Evolutionary conservation across 1,139 yeast species (phyloP).

Genomic region (Entelexis sorbosivorans): DNA sequence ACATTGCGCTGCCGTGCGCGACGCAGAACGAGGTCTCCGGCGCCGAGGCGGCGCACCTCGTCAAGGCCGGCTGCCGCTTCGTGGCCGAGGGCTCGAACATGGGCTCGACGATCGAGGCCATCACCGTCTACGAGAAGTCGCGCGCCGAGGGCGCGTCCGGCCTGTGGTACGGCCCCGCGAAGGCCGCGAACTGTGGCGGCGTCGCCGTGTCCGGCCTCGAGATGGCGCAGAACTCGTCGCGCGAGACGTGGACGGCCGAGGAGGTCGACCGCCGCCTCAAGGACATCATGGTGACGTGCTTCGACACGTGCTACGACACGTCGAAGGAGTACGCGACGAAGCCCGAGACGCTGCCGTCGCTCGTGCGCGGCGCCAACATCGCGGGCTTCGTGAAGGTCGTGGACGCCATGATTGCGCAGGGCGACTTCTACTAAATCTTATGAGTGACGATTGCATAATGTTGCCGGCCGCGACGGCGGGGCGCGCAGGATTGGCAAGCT

Average conservation of each 20-base stretch:
- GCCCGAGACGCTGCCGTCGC: conserved; percentile 65
- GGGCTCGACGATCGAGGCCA: conserved; percentile 98
- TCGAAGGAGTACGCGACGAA: conserved; percentile 72
- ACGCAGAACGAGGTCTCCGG: conserved; percentile 97
- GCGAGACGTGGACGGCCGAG: conserved; percentile 78
- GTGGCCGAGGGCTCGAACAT: conserved; percentile 98
- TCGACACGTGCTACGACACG: conserved; percentile 83
- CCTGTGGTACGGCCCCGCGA: conserved; percentile 98
- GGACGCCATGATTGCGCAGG: conserved; percentile 95
- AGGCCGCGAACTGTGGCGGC: conserved; percentile 99
- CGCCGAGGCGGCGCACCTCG: conserved; percentile 89
- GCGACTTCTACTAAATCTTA: conserved; percentile 49
- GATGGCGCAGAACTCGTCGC: conserved; percentile 98
- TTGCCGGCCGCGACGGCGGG: background rate
- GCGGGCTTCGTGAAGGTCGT: conserved; percentile 98
- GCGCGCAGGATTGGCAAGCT: background rate
- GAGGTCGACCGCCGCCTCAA: conserved; percentile 81
- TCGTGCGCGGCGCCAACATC: conserved; percentile 97
- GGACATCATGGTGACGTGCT: conserved; percentile 86
- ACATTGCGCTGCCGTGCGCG: conserved; percentile 95
- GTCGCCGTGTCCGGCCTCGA: conserved; percentile 97
- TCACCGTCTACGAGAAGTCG: conserved; percentile 81
- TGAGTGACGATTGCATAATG: conserved; percentile 1
- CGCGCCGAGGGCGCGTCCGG: conserved; percentile 39
- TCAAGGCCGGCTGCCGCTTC: conserved; percentile 82